These are phyloP conservation scores for Eustoma russellianum DNA, from an alignment of 257 asterid species.

Conservation along the genomic window DNA sequence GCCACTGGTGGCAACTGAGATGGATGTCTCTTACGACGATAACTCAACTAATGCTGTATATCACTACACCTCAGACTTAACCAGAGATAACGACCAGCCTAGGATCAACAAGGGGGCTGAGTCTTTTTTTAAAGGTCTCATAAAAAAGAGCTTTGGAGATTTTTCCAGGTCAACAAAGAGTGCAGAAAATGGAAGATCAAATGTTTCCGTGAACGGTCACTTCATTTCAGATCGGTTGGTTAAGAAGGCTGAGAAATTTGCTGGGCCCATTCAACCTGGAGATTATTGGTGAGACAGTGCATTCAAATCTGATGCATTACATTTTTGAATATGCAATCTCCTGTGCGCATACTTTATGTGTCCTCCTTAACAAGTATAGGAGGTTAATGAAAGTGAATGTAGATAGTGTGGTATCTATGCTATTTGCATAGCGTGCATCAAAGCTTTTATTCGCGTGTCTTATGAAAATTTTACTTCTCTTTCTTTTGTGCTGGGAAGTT, in stretches of 20 bases:
- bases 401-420: background rate
- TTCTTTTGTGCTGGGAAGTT: too few species aligned
- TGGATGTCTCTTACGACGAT: slow-evolving; percentile 49
- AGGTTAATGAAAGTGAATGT: too few species aligned
- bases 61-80: slow-evolving; percentile 46
- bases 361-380: background rate
- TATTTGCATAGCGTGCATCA: too few species aligned
- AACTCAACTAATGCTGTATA: slow-evolving; percentile 41
- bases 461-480: background rate
- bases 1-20: slow-evolving; percentile 54
- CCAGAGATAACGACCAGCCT: slow-evolving; percentile 40
- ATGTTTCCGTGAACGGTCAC: slow-evolving; percentile 65
- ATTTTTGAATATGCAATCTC: background rate
- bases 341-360: background rate
- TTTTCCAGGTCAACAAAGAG: slow-evolving; percentile 44
- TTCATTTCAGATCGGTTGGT: slow-evolving; percentile 52
- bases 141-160: slow-evolving; percentile 63
- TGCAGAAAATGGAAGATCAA: slow-evolving; percentile 40
- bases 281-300: slow-evolving; percentile 63
- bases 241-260: slow-evolving; percentile 80
- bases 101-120: slow-evolving; percentile 55
- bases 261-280: slow-evolving; percentile 92
- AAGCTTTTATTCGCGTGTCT: background rate
- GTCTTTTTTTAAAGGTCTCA: slow-evolving; percentile 58
- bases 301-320: slow-evolving; percentile 4